phyloP scores from a whole-genome alignment of 306 rosid genomes.

The Arachis stenosperma region DNA sequence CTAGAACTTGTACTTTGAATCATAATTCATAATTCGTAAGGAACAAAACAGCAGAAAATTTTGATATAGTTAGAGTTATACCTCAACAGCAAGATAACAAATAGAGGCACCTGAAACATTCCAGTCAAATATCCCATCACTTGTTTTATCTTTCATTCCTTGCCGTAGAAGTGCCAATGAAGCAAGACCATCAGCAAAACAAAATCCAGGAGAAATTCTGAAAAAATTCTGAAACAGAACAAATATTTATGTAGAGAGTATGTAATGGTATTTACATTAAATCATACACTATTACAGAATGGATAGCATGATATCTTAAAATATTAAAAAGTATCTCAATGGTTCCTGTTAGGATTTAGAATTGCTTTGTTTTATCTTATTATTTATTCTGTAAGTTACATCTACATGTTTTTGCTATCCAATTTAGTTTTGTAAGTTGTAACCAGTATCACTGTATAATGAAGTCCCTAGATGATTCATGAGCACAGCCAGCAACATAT shows the following conservation, averaged over 20 bases:
- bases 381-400: too few relatives aligned
- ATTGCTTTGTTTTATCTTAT: too few relatives aligned
- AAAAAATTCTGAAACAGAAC: slow-evolving; percentile 73
- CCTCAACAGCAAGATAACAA: slow-evolving; percentile 92
- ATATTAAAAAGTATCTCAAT: too few relatives aligned
- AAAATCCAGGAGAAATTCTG: slow-evolving; percentile 96
- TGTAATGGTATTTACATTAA: too few relatives aligned
- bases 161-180: slow-evolving; percentile 96
- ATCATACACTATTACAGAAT: too few relatives aligned
- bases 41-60: slow-evolving; percentile 29
- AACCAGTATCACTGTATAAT: too few relatives aligned
- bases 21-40: background rate
- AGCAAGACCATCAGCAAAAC: slow-evolving; percentile 98
- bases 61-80: slow-evolving; percentile 37
- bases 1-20: slow-evolving; percentile 1
- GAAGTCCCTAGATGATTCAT: too few relatives aligned
- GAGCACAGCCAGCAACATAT: too few relatives aligned
- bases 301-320: too few relatives aligned
- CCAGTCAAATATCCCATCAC: slow-evolving; percentile 83
- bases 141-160: slow-evolving; percentile 92
- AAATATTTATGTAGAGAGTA: slow-evolving; percentile 10
- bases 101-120: slow-evolving; percentile 92
- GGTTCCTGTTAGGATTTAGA: too few relatives aligned
- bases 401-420: too few relatives aligned
- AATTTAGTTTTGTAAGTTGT: too few relatives aligned